Evolutionary conservation across 495 filamentous ascomycete genomes (phyloP).

Genomic region (Lophium mytilinum): DNA sequence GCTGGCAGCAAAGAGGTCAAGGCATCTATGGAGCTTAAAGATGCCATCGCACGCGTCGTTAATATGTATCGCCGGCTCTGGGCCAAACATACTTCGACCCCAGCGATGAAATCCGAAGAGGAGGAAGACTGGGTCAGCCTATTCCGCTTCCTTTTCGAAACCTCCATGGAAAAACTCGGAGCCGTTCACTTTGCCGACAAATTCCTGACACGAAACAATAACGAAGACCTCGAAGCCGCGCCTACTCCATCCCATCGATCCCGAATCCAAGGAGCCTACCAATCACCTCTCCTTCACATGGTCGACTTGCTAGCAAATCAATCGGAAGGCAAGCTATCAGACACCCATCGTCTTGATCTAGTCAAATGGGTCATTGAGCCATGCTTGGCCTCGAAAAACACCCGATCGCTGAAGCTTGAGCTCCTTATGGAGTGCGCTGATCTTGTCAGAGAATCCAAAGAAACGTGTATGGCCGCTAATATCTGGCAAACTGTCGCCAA

Average conservation of each 20-base stretch:
- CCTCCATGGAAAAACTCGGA: slow-evolving; percentile 59
- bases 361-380: slow-evolving; percentile 14
- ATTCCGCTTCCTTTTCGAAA: slow-evolving; percentile 51
- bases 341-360: slow-evolving; percentile 6
- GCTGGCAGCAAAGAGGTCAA: slow-evolving; percentile 88
- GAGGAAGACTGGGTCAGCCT: slow-evolving; percentile 48
- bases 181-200: slow-evolving; percentile 73
- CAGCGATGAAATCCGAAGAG: slow-evolving; percentile 3
- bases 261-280: slow-evolving; percentile 18
- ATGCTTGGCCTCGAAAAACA: slow-evolving; percentile 15
- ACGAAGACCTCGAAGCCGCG: slow-evolving; percentile 22
- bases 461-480: background rate
- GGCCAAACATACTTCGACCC: slow-evolving; percentile 30
- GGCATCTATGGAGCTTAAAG: slow-evolving; percentile 71
- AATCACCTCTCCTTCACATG: slow-evolving; percentile 28
- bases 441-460: background rate
- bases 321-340: slow-evolving; percentile 18
- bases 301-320: slow-evolving; percentile 18
- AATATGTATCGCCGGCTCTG: slow-evolving; percentile 61
- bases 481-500: slow-evolving; percentile 13
- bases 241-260: slow-evolving; percentile 32
- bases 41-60: slow-evolving; percentile 65
- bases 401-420: slow-evolving; percentile 12
- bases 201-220: slow-evolving; percentile 36
- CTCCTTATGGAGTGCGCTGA: slow-evolving; percentile 18